phyloP scores from a whole-genome alignment of 768 basidiomycete genomes.

The Pulveroboletus ravenelii region DNA sequence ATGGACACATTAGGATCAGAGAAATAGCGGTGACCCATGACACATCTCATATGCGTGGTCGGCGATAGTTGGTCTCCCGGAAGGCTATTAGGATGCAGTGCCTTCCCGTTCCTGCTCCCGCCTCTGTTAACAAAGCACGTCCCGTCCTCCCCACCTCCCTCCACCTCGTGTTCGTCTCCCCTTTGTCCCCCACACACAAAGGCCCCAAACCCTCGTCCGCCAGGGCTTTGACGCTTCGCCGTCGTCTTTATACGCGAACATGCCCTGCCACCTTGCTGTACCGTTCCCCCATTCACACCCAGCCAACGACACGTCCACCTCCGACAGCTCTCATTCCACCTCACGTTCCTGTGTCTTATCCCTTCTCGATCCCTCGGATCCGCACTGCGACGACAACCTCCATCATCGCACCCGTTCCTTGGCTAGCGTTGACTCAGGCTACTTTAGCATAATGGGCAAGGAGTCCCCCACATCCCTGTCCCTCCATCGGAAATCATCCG shows the following conservation, averaged over 20 bases:
- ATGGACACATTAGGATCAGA: no score
- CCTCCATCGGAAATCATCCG: conserved; percentile 9
- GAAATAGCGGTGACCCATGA: conserved; percentile 6
- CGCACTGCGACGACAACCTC: conserved; percentile 1
- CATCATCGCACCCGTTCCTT: conserved; percentile 18
- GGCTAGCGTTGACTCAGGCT: conserved; percentile 28
- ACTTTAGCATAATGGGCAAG: conserved; percentile 25
- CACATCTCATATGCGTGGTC: background rate
- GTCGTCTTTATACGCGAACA: conserved; percentile 15
- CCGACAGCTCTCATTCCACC: conserved; percentile 11
- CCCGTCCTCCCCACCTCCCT: background rate
- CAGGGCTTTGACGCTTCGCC: conserved; percentile 19
- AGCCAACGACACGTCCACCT: conserved; percentile 7
- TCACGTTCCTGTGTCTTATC: conserved; percentile 20
- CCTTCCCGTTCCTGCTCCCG: conserved; percentile 3
- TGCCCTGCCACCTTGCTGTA: conserved; percentile 13
- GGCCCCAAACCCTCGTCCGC: conserved; percentile 18
- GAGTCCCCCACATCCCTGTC: conserved; percentile 10
- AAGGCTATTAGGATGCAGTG: conserved; percentile 18
- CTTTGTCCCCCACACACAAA: conserved; percentile 28
- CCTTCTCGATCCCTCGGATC: background rate
- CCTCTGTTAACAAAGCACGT: conserved; percentile 6
- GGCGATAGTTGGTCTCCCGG: conserved; percentile 9
- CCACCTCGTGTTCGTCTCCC: conserved; percentile 7
- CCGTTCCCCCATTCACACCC: conserved; percentile 13